Percentiles rank a stretch among this genome's conserved stretches.
phyloP scores from a whole-genome alignment of 2,329 filamentous ascomycete genomes.

The Epichloe brachyelytri region DNA sequence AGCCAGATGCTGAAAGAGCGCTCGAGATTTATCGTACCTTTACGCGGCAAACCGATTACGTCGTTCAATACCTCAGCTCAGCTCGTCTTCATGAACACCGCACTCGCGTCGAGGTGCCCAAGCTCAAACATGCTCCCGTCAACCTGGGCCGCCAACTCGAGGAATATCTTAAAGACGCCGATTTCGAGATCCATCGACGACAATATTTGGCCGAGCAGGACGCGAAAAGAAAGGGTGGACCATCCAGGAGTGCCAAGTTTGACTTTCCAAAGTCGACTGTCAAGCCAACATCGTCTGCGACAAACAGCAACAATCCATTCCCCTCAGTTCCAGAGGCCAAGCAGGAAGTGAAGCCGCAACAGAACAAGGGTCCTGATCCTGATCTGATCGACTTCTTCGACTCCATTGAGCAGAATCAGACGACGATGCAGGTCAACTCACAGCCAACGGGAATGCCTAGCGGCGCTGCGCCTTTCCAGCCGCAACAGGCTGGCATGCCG shows the following conservation, averaged over 20 bases:
- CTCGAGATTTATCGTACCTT: constrained; percentile 88
- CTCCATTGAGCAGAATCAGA: constrained; percentile 82
- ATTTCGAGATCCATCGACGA: constrained; percentile 85
- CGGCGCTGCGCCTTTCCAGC: constrained; percentile 24
- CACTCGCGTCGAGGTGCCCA: constrained; percentile 86
- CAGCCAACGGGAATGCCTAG: constrained; percentile 21
- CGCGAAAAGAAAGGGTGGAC: constrained; percentile 43
- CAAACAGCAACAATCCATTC: constrained; percentile 29
- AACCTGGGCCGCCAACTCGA: constrained; percentile 81
- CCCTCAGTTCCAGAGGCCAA: constrained; percentile 21
- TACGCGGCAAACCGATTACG: constrained; percentile 79
- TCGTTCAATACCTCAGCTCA: constrained; percentile 78
- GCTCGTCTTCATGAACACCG: constrained; percentile 86
- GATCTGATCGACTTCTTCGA: constrained; percentile 93
- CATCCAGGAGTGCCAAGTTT: constrained; percentile 19
- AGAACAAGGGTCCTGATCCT: constrained; percentile 51
- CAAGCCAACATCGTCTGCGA: constrained; percentile 20
- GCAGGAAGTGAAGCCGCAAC: constrained; percentile 30
- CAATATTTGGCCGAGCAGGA: constrained; percentile 87
- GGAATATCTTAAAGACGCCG: constrained; percentile 86
- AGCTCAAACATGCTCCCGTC: constrained; percentile 91
- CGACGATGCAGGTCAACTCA: constrained; percentile 43
- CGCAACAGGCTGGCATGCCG: constrained; percentile 23
- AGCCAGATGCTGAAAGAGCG: constrained; percentile 80
- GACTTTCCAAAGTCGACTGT: constrained; percentile 20